Evolutionary conservation across 331 rosid genomes (phyloP).

Genomic region (Dryas integrifolia): DNA sequence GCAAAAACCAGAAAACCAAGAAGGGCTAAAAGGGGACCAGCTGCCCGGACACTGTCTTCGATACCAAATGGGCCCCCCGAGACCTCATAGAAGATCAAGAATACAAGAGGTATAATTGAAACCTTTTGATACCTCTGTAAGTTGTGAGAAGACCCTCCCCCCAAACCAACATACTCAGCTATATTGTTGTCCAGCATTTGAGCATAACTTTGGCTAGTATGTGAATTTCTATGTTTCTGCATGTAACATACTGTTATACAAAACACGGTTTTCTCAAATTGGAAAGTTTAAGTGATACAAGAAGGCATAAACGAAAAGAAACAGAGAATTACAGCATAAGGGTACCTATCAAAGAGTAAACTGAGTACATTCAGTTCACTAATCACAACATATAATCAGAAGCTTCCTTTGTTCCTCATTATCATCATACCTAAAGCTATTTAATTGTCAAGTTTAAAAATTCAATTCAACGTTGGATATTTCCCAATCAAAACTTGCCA

Average conservation of each 20-base stretch:
- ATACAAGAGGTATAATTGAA: slow-evolving; percentile 42
- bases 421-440: slow-evolving; percentile 3
- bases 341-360: background rate
- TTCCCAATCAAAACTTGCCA: background rate
- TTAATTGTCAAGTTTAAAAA: background rate
- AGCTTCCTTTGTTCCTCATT: background rate
- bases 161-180: slow-evolving; percentile 4
- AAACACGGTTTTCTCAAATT: background rate
- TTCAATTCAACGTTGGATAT: background rate
- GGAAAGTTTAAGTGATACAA: background rate
- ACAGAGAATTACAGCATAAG: background rate
- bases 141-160: slow-evolving; percentile 18
- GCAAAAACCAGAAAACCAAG: slow-evolving; percentile 55
- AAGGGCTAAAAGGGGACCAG: slow-evolving; percentile 57
- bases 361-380: background rate
- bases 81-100: slow-evolving; percentile 64
- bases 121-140: slow-evolving; percentile 13
- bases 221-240: slow-evolving; percentile 20
- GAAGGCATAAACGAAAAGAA: background rate
- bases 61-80: slow-evolving; percentile 71
- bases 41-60: slow-evolving; percentile 58
- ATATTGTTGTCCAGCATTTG: slow-evolving; percentile 17
- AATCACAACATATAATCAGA: background rate
- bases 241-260: background rate
- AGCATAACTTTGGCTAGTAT: background rate